Percentiles rank a stretch among this genome's conserved stretches.
Evolutionary conservation across 306 rosid genomes (phyloP).

Genomic region (Fagus sylvatica): DNA sequence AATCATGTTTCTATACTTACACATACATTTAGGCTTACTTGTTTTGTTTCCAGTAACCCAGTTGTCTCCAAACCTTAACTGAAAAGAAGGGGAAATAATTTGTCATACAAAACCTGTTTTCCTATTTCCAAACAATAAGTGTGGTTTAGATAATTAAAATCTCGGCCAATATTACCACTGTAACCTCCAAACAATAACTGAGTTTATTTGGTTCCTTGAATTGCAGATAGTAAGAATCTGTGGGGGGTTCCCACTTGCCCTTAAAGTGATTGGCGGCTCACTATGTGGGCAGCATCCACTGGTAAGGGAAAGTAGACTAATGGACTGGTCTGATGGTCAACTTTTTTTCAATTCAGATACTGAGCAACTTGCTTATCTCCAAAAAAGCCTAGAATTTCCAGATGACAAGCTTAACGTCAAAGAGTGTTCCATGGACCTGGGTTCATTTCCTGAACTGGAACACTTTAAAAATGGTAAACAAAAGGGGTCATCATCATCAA

Average conservation of each 20-base stretch:
- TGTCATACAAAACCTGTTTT: too few species aligned
- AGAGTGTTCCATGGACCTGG: conserved; percentile 46
- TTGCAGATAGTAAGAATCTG: conserved; percentile 31
- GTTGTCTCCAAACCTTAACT: too few species aligned
- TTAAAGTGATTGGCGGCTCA: conserved; percentile 27
- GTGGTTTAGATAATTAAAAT: too few species aligned
- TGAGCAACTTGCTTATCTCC: conserved; percentile 14
- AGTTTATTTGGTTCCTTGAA: background rate
- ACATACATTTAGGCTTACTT: background rate
- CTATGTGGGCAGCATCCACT: conserved; percentile 8
- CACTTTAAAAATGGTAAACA: conserved; percentile 59
- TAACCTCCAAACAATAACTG: background rate
- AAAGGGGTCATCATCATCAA: conserved; percentile 44
- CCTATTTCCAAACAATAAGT: too few species aligned
- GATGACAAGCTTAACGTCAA: conserved; percentile 10
- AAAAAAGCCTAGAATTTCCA: conserved; percentile 33
- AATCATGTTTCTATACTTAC: background rate
- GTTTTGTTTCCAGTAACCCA: too few species aligned
- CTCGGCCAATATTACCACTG: background rate
- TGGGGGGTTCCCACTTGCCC: conserved; percentile 29
- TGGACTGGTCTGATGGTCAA: conserved; percentile 16
- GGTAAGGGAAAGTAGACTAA: conserved; percentile 21
- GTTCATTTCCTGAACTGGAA: conserved; percentile 68
- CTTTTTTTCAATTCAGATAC: conserved; percentile 20
- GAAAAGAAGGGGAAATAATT: too few species aligned